These are phyloP conservation scores for Candida peoriensis DNA, from an alignment of 805 yeast genomes.

Conservation along the genomic window DNA sequence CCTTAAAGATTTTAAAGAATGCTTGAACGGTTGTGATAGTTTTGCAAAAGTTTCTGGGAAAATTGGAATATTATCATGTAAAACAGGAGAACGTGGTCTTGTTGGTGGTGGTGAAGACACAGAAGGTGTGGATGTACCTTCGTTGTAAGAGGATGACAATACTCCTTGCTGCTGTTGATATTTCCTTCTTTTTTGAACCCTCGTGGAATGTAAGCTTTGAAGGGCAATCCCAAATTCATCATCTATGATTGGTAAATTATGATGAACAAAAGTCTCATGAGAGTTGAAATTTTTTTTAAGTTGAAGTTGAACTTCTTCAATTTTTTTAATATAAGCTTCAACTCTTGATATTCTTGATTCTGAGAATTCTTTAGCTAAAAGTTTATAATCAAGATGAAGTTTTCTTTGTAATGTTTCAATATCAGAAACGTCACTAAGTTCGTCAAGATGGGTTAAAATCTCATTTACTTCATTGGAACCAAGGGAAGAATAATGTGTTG, in stretches of 20 bases:
- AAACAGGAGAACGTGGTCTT: constrained; percentile 10
- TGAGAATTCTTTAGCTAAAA: constrained; percentile 26
- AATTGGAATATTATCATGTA: constrained; percentile 14
- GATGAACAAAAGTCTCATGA: constrained; percentile 16
- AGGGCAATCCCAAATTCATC: constrained; percentile 9
- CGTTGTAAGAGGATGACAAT: neutral
- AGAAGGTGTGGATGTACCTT: too few relatives aligned
- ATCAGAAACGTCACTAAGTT: constrained; percentile 9
- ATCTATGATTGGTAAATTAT: constrained; percentile 13
- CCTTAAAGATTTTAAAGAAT: constrained; percentile 8
- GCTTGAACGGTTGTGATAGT: constrained; percentile 13
- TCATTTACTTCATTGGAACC: constrained; percentile 1
- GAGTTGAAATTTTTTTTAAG: constrained; percentile 17
- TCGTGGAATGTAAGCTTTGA: neutral
- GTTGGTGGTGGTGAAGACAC: constrained; percentile 6
- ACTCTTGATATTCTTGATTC: constrained; percentile 26
- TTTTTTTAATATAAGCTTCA: constrained; percentile 27
- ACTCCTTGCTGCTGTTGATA: neutral
- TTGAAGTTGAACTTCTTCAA: constrained; percentile 26
- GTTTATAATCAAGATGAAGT: constrained; percentile 28
- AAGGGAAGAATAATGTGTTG: too few relatives aligned
- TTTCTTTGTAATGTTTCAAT: constrained; percentile 20
- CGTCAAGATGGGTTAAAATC: constrained; percentile 6
- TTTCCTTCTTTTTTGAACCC: neutral
- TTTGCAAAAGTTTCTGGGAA: constrained; percentile 20